Percentiles rank a stretch among this genome's conserved stretches.
Conservation (phyloP, 139 green algal species). For the Chlamydomonas sp. region DNA sequence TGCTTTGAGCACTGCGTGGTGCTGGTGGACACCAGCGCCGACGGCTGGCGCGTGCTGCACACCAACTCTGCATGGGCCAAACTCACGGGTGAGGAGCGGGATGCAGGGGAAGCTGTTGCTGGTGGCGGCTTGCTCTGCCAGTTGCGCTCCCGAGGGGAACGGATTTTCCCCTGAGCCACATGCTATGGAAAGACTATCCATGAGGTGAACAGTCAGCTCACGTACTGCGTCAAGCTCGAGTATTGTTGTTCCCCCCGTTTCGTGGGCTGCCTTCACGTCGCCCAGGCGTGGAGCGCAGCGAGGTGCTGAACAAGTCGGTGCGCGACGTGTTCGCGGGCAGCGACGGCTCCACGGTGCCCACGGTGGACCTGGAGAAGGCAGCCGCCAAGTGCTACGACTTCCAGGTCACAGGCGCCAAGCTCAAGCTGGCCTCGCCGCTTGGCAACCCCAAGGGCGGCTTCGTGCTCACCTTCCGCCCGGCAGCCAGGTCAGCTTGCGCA, state of each 20-base stretch:
- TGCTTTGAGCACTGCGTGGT: conserved; percentile 54
- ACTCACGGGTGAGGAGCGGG: conserved; percentile 20
- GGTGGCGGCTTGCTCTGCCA: too few relatives aligned
- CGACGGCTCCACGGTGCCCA: conserved; percentile 28
- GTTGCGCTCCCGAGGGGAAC: too few relatives aligned
- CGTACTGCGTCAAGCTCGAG: not conserved
- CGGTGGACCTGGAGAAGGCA: conserved; percentile 16
- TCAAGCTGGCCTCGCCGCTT: not conserved
- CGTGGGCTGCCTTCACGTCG: not conserved
- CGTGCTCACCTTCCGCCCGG: conserved; percentile 32
- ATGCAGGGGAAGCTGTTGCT: not conserved
- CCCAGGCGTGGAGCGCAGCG: conserved; percentile 35
- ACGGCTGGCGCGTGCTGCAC: conserved; percentile 47
- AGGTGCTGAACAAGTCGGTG: conserved; percentile 29
- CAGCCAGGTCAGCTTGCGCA: not conserved
- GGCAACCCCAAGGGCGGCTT: conserved; percentile 39
- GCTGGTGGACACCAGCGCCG: conserved; percentile 40
- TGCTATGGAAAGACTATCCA: too few relatives aligned
- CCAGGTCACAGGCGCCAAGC: conserved; percentile 27
- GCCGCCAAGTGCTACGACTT: conserved; percentile 10
- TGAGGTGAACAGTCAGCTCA: too few relatives aligned
- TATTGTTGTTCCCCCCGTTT: not conserved
- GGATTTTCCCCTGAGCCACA: too few relatives aligned
- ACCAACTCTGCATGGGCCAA: conserved; percentile 39
- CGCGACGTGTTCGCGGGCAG: conserved; percentile 39